These are phyloP conservation scores for Dipodascopsis uninucleata DNA, from an alignment of 805 yeast species.

Conservation along the genomic window DNA sequence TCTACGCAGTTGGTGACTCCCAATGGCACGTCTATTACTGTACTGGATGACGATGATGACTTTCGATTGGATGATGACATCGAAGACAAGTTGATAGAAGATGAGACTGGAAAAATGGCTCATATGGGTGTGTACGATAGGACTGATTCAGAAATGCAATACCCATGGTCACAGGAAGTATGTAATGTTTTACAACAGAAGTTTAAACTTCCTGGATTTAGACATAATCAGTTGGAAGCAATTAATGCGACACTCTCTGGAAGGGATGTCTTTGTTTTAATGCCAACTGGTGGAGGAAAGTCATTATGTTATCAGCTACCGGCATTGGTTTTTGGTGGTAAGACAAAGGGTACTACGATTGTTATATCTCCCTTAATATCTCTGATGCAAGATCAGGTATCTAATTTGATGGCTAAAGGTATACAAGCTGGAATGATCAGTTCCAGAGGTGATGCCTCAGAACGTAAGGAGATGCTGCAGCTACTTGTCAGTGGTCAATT, in stretches of 20 bases:
- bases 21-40: background rate
- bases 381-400: constrained; percentile 95
- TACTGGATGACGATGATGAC: constrained; percentile 3
- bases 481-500: constrained; percentile 62
- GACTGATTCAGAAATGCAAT: constrained; percentile 19
- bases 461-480: constrained; percentile 59
- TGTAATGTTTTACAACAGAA: constrained; percentile 50
- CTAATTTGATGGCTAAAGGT: constrained; percentile 61
- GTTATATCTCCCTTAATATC: constrained; percentile 94
- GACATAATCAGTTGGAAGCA: constrained; percentile 85
- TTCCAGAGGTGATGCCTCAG: constrained; percentile 64
- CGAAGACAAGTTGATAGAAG: too few relatives aligned
- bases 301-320: constrained; percentile 94
- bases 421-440: constrained; percentile 85
- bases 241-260: constrained; percentile 74
- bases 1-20: background rate
- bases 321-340: constrained; percentile 73
- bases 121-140: constrained; percentile 10
- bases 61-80: too few relatives aligned
- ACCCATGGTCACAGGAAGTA: constrained; percentile 69
- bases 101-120: constrained; percentile 7
- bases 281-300: constrained; percentile 99
- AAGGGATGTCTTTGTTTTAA: constrained; percentile 84
- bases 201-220: constrained; percentile 64
- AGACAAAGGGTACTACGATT: constrained; percentile 76